Conservation (phyloP, 495 filamentous ascomycete species). For the Penicillium steckii region DNA sequence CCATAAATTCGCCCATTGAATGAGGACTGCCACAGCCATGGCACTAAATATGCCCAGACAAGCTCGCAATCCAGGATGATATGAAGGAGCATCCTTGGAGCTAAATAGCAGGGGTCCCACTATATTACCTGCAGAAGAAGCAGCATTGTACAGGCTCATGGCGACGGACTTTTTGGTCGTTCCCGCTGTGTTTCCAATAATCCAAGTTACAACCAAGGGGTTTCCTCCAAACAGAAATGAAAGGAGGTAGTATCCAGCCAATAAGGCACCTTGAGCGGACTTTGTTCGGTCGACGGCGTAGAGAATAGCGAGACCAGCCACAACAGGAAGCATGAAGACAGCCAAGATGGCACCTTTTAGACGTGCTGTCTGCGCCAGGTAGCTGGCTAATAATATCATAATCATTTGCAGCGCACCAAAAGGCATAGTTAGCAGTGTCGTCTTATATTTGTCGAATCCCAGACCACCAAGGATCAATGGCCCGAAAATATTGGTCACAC, state of each 20-base stretch:
- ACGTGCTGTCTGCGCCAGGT: slow-evolving; percentile 46
- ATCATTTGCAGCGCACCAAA: slow-evolving; percentile 47
- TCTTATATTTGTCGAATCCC: slow-evolving; percentile 55
- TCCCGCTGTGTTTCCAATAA: slow-evolving; percentile 50
- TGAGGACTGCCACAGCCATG: slow-evolving; percentile 43
- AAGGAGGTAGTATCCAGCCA: slow-evolving; percentile 62
- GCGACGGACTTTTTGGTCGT: slow-evolving; percentile 53
- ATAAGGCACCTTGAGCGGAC: slow-evolving; percentile 38
- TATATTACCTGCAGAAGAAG: slow-evolving; percentile 45
- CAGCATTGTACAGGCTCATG: slow-evolving; percentile 50
- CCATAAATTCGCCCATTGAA: slow-evolving; percentile 52
- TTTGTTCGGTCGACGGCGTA: slow-evolving; percentile 49
- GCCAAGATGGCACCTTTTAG: slow-evolving; percentile 52
- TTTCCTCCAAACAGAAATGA: slow-evolving; percentile 58
- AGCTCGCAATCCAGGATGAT: slow-evolving; percentile 53
- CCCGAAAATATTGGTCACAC: slow-evolving; percentile 59
- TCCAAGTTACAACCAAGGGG: slow-evolving; percentile 50
- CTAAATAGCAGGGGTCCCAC: slow-evolving; percentile 47
- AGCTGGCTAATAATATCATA: slow-evolving; percentile 42
- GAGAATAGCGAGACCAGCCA: slow-evolving; percentile 55
- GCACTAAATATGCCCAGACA: slow-evolving; percentile 58
- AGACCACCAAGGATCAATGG: slow-evolving; percentile 61
- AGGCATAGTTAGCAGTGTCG: slow-evolving; percentile 51
- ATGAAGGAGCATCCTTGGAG: slow-evolving; percentile 42
- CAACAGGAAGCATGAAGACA: slow-evolving; percentile 50